phyloP scores from a whole-genome alignment of 495 filamentous ascomycete species.

The Aspergillus kassunensis region DNA sequence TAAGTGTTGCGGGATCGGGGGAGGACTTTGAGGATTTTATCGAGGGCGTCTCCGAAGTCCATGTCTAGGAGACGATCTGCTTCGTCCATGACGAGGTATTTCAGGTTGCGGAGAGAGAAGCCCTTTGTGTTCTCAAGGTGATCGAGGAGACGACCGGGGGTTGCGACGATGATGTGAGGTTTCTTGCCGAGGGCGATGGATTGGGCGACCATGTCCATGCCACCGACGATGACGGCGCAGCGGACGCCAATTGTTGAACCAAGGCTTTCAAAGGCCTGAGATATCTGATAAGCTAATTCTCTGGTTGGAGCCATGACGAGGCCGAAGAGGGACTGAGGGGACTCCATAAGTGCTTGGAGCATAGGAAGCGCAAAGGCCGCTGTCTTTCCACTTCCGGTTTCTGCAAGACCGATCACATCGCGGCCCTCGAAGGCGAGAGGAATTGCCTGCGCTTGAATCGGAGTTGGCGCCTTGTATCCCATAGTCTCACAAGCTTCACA shows the following conservation, averaged over 20 bases:
- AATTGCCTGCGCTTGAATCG: conserved; percentile 73
- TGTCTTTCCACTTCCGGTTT: conserved; percentile 93
- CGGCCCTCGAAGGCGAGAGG: conserved; percentile 75
- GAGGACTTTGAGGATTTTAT: conserved; percentile 88
- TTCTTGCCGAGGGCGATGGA: conserved; percentile 85
- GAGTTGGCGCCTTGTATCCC: conserved; percentile 78
- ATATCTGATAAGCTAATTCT: conserved; percentile 88
- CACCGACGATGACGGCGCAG: conserved; percentile 77
- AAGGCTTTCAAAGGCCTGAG: conserved; percentile 75
- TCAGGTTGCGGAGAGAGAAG: conserved; percentile 72
- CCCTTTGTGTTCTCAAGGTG: conserved; percentile 97
- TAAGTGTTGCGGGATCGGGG: conserved; percentile 65
- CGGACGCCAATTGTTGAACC: conserved; percentile 78
- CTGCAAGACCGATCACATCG: conserved; percentile 89
- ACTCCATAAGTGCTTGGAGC: conserved; percentile 79
- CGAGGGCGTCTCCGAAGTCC: conserved; percentile 88
- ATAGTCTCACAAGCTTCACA: conserved; percentile 80
- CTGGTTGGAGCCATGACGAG: conserved; percentile 87
- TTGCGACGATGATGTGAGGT: conserved; percentile 81
- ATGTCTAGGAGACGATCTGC: conserved; percentile 89
- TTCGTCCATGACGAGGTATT: conserved; percentile 93
- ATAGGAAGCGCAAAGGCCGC: conserved; percentile 90
- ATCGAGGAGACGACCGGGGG: conserved; percentile 84
- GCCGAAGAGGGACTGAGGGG: conserved; percentile 70
- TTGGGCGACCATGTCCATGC: conserved; percentile 93